A percentile compares a stretch with the other conserved stretches of the same genome.
These are phyloP conservation scores for Monosporozyma aerobia DNA, from an alignment of 805 yeast genomes.

Conservation along the genomic window DNA sequence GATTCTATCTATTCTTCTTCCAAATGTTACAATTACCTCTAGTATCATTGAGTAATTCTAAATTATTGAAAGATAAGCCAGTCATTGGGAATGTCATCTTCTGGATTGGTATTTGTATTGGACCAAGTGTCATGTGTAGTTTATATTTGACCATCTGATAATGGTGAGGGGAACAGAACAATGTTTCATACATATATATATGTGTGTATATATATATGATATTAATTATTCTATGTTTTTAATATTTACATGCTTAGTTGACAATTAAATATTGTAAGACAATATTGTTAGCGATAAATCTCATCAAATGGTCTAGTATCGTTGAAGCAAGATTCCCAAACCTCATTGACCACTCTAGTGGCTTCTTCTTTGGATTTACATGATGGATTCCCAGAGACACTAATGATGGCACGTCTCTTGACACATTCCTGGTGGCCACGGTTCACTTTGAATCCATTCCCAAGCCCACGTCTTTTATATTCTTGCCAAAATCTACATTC, in stretches of 20 bases:
- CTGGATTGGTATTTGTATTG: slow-evolving; percentile 86
- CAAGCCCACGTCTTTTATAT: slow-evolving; percentile 37
- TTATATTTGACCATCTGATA: slow-evolving; percentile 49
- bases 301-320: slow-evolving; percentile 95
- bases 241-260: background rate
- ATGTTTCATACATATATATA: background rate
- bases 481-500: slow-evolving; percentile 90
- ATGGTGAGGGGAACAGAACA: background rate
- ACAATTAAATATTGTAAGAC: background rate
- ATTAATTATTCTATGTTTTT: background rate
- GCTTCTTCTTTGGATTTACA: slow-evolving; percentile 72
- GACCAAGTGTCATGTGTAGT: slow-evolving; percentile 83
- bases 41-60: slow-evolving; percentile 52
- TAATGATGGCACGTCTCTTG: slow-evolving; percentile 73
- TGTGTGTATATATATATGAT: background rate
- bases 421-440: slow-evolving; percentile 90
- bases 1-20: slow-evolving; percentile 70
- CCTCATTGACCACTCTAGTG: slow-evolving; percentile 67
- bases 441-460: slow-evolving; percentile 40
- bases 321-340: slow-evolving; percentile 85
- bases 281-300: slow-evolving; percentile 49
- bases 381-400: slow-evolving; percentile 78
- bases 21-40: slow-evolving; percentile 89
- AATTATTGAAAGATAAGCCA: slow-evolving; percentile 44
- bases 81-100: slow-evolving; percentile 72